These are phyloP conservation scores for Diaporthe humulicola DNA, from an alignment of 2,329 filamentous ascomycete species.

Conservation along the genomic window DNA sequence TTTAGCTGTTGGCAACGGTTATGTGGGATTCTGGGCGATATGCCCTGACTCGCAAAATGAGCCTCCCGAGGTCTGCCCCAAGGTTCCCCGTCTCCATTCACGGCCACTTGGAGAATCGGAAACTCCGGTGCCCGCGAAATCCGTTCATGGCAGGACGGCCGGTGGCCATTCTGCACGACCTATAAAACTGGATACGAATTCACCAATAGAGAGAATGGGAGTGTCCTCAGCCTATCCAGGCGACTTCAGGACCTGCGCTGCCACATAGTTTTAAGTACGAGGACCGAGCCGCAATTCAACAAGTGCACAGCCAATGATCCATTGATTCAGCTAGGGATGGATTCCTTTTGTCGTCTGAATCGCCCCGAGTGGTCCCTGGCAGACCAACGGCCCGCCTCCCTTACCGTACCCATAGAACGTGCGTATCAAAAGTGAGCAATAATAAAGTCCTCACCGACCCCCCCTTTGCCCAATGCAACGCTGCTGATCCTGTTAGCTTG, in stretches of 20 bases:
- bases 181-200: neutral
- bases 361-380: neutral
- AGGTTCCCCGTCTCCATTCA: neutral
- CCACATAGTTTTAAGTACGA: neutral
- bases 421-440: neutral
- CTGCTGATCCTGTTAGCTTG: neutral
- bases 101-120: neutral
- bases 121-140: neutral
- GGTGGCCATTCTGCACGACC: neutral
- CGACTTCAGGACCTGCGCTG: too few relatives aligned
- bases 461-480: neutral
- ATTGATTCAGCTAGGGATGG: neutral
- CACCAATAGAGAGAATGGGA: neutral
- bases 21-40: neutral
- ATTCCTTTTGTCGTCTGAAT: neutral
- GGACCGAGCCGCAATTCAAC: neutral
- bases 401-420: neutral
- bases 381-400: conserved; percentile 9
- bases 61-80: neutral
- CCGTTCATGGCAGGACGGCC: neutral
- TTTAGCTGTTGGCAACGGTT: neutral
- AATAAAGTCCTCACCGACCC: neutral
- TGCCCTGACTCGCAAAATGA: neutral
- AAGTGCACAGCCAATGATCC: neutral
- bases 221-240: neutral